phyloP scores from a whole-genome alignment of 2,329 filamentous ascomycete species.

The Huntiella abstrusa region DNA sequence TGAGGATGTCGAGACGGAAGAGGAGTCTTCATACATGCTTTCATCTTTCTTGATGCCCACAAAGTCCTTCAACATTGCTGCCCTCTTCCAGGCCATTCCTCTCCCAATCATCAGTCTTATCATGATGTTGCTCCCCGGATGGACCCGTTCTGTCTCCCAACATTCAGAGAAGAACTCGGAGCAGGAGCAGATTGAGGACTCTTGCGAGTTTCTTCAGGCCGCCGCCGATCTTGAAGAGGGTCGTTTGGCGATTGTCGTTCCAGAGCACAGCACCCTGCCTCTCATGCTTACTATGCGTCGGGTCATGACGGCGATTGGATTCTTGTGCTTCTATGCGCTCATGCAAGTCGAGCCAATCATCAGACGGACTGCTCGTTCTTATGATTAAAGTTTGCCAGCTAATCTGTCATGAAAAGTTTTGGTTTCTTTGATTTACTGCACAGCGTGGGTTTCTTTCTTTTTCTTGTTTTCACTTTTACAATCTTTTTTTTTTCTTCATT shows the following conservation, averaged over 20 bases:
- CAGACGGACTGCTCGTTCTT: constrained; percentile 10
- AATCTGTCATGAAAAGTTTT: background rate
- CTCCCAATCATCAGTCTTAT: constrained; percentile 8
- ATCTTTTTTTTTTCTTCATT: background rate
- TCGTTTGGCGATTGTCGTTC: background rate
- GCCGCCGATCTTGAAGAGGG: constrained; percentile 10
- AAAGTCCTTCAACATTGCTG: constrained; percentile 5
- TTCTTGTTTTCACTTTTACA: background rate
- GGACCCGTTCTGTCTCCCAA: background rate
- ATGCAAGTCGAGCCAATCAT: constrained; percentile 12
- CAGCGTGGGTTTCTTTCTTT: background rate
- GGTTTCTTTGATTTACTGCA: background rate
- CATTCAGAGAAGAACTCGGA: background rate
- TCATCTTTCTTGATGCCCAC: background rate
- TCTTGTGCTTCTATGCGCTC: constrained; percentile 10
- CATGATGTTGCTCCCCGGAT: constrained; percentile 3
- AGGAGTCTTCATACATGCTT: background rate
- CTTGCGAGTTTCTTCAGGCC: constrained; percentile 6
- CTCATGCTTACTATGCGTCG: constrained; percentile 10
- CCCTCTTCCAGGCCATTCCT: constrained; percentile 1
- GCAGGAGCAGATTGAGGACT: constrained; percentile 1
- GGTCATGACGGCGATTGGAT: constrained; percentile 8
- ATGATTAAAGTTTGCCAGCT: constrained; percentile 6
- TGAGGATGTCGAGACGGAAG: background rate
- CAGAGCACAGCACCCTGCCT: background rate